Conservation (phyloP, 1,284 basidiomycete genomes). For the Xanthoconium separans region DNA sequence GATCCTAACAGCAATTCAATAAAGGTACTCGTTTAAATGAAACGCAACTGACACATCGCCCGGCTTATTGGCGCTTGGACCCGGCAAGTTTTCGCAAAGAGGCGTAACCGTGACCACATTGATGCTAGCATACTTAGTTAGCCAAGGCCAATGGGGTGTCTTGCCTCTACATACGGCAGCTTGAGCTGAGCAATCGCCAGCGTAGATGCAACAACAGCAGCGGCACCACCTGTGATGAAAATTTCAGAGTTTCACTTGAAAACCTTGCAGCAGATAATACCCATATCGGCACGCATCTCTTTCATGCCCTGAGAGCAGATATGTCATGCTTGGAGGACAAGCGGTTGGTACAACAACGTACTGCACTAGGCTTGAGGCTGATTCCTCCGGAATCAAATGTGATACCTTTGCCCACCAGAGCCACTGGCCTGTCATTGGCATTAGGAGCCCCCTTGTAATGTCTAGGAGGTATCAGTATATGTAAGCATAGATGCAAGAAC, state of each 20-base stretch:
- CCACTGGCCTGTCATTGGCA: slow-evolving; percentile 60
- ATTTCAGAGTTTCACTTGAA: neutral
- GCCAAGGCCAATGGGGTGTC: neutral
- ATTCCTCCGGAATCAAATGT: slow-evolving; percentile 92
- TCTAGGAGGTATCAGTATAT: slow-evolving; percentile 35
- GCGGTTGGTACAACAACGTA: slow-evolving; percentile 39
- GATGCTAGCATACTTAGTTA: slow-evolving; percentile 43
- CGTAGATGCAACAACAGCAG: slow-evolving; percentile 70
- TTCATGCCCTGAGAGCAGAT: slow-evolving; percentile 60
- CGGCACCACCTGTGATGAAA: slow-evolving; percentile 62
- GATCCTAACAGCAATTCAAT: slow-evolving; percentile 44
- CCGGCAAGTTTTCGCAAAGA: slow-evolving; percentile 87
- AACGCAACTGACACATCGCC: slow-evolving; percentile 65
- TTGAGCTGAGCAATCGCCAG: slow-evolving; percentile 80
- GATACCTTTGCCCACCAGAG: slow-evolving; percentile 87
- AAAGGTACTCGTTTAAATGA: neutral
- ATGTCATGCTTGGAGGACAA: neutral
- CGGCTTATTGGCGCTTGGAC: slow-evolving; percentile 84
- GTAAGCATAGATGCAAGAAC: neutral
- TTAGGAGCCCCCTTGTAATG: slow-evolving; percentile 77
- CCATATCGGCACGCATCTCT: slow-evolving; percentile 84
- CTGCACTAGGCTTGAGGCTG: slow-evolving; percentile 75
- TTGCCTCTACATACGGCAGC: slow-evolving; percentile 57
- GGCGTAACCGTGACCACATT: slow-evolving; percentile 76
- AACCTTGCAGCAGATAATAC: slow-evolving; percentile 34